Evolutionary conservation across 441 rosid species (phyloP).

Genomic region (Arabidopsis lyrata): DNA sequence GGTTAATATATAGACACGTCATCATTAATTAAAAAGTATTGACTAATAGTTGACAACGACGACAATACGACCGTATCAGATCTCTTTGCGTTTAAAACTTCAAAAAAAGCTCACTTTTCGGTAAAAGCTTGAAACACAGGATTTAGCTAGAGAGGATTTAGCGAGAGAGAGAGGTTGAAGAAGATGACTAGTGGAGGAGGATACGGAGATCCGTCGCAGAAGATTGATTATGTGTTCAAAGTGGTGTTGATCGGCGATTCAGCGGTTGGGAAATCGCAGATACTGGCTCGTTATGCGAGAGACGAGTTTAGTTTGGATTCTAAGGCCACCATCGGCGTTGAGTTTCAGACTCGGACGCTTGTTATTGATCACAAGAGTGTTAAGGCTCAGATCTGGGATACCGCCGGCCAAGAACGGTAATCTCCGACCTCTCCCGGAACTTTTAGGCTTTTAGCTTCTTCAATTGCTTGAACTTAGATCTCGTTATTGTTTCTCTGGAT

Average conservation of each 20-base stretch:
- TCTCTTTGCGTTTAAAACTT: slow-evolving; percentile 21
- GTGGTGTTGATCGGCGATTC: slow-evolving; percentile 77
- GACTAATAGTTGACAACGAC: slow-evolving; percentile 37
- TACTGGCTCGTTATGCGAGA: slow-evolving; percentile 69
- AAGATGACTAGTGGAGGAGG: slow-evolving; percentile 71
- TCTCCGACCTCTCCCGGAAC: slow-evolving; percentile 8
- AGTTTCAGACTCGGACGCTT: slow-evolving; percentile 73
- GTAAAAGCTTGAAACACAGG: slow-evolving; percentile 25
- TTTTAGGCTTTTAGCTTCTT: not conserved
- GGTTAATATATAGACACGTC: slow-evolving; percentile 18
- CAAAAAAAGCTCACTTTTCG: slow-evolving; percentile 6
- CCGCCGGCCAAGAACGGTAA: slow-evolving; percentile 81
- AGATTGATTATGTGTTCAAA: slow-evolving; percentile 89
- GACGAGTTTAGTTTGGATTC: slow-evolving; percentile 73
- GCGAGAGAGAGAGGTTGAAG: slow-evolving; percentile 10
- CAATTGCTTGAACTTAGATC: slow-evolving; percentile 27
- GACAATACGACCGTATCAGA: slow-evolving; percentile 31
- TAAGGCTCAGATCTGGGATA: slow-evolving; percentile 88
- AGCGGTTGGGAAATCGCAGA: slow-evolving; percentile 75
- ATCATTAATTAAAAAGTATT: not conserved
- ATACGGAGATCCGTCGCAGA: slow-evolving; percentile 77
- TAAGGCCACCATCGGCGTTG: slow-evolving; percentile 74
- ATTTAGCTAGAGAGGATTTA: slow-evolving; percentile 1
- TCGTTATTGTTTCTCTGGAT: slow-evolving; percentile 2
- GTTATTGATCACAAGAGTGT: slow-evolving; percentile 71